Percentiles rank a stretch among this genome's conserved stretches.
Evolutionary conservation across 2,329 filamentous ascomycete genomes (phyloP).

Genomic region (Dryadomyces sulphureus): DNA sequence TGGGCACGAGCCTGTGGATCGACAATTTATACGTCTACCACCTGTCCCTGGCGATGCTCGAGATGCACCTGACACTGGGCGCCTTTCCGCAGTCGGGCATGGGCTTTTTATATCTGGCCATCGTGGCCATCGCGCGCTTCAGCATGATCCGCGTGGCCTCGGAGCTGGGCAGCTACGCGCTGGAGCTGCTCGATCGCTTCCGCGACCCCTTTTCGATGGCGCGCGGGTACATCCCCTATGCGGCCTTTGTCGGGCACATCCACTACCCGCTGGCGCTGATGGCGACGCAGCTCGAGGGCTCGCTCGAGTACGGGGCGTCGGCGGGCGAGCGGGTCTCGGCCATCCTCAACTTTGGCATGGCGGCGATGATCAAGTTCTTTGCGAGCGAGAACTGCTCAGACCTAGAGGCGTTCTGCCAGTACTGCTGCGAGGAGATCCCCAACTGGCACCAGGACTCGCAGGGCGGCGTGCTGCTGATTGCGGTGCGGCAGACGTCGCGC

Average conservation of each 20-base stretch:
- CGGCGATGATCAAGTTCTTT: constrained; percentile 53
- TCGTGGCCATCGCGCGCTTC: constrained; percentile 54
- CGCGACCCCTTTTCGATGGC: constrained; percentile 52
- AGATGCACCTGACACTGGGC: constrained; percentile 48
- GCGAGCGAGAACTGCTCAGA: constrained; percentile 54
- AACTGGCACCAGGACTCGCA: constrained; percentile 58
- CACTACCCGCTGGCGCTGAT: constrained; percentile 45
- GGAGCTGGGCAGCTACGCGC: constrained; percentile 46
- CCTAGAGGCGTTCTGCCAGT: constrained; percentile 55
- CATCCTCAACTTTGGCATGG: constrained; percentile 55
- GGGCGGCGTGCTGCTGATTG: constrained; percentile 55
- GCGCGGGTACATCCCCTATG: constrained; percentile 53
- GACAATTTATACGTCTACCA: constrained; percentile 61
- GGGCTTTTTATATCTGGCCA: constrained; percentile 52
- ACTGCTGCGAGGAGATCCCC: constrained; percentile 57
- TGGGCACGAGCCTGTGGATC: constrained; percentile 60
- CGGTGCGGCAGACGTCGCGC: constrained; percentile 49
- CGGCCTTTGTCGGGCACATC: constrained; percentile 56
- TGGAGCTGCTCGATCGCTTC: constrained; percentile 49
- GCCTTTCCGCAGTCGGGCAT: constrained; percentile 55
- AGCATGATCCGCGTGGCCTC: constrained; percentile 54
- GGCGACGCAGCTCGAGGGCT: constrained; percentile 45
- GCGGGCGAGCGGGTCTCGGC: constrained; percentile 59
- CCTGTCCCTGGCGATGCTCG: constrained; percentile 49
- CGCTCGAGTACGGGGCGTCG: constrained; percentile 49